phyloP scores from a whole-genome alignment of 441 rosid species.

The Breynia disticha region DNA sequence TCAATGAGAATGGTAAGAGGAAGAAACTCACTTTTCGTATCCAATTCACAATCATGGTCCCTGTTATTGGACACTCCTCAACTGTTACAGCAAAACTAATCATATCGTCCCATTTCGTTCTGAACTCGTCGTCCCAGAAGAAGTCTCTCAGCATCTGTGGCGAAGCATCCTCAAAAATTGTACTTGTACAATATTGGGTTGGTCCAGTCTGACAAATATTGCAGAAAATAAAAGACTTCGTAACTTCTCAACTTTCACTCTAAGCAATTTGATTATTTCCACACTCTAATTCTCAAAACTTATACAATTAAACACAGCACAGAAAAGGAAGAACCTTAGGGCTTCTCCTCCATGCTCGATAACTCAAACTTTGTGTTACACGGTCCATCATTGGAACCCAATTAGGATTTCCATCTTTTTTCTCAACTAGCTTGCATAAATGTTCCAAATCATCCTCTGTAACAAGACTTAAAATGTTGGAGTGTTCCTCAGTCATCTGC shows the following conservation, averaged over 20 bases:
- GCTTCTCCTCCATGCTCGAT: slow-evolving; percentile 75
- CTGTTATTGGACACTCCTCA: slow-evolving; percentile 50
- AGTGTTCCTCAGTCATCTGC: slow-evolving; percentile 25
- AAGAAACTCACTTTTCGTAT: slow-evolving; percentile 45
- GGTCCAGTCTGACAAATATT: slow-evolving; percentile 44
- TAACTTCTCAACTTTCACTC: too few species aligned
- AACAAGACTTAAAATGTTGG: slow-evolving; percentile 25
- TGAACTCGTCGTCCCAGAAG: slow-evolving; percentile 81
- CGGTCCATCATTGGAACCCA: slow-evolving; percentile 78
- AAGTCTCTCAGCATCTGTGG: slow-evolving; percentile 67
- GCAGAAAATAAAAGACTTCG: too few species aligned
- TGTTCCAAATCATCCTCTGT: slow-evolving; percentile 49
- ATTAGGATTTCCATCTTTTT: slow-evolving; percentile 59
- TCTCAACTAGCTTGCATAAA: slow-evolving; percentile 48
- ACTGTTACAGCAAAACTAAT: slow-evolving; percentile 37
- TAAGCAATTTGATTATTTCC: too few species aligned
- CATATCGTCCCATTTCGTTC: slow-evolving; percentile 83
- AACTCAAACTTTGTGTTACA: slow-evolving; percentile 45
- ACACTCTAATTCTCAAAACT: too few species aligned
- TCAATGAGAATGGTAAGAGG: not conserved
- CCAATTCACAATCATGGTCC: slow-evolving; percentile 78
- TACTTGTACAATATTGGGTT: slow-evolving; percentile 54
- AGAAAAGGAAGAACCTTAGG: slow-evolving; percentile 32
- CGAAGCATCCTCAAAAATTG: slow-evolving; percentile 54
- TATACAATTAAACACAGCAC: not conserved